Evolutionary conservation across 768 basidiomycete species (phyloP).

Genomic region (Lactarius evosmus): DNA sequence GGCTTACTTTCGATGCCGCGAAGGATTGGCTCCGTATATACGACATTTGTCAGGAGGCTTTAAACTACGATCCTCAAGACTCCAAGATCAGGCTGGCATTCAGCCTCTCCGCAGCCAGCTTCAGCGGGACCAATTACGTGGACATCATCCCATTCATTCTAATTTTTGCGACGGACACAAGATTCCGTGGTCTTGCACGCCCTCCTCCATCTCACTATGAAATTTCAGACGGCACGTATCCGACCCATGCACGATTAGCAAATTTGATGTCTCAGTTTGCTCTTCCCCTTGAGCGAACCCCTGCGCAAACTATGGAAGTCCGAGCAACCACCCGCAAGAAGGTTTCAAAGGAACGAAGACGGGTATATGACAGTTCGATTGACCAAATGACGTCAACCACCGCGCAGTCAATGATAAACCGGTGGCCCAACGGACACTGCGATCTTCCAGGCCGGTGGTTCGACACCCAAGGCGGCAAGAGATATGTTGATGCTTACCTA

Average conservation of each 20-base stretch:
- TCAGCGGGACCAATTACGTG: not conserved
- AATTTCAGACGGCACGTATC: slow-evolving; percentile 8
- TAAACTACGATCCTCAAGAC: not conserved
- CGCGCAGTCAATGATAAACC: slow-evolving; percentile 28
- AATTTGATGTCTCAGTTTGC: not conserved
- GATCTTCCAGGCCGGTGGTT: not conserved
- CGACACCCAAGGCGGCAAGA: not conserved
- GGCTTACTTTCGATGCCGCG: slow-evolving; percentile 9
- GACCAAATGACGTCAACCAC: not conserved
- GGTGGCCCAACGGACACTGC: not conserved
- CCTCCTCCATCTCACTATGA: slow-evolving; percentile 29
- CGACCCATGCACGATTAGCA: not conserved
- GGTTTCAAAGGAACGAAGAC: too few species aligned
- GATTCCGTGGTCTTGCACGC: not conserved
- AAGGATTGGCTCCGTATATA: slow-evolving; percentile 16
- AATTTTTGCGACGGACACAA: not conserved
- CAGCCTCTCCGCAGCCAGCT: slow-evolving; percentile 5
- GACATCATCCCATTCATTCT: not conserved
- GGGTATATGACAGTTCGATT: not conserved
- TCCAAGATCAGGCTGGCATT: slow-evolving; percentile 3
- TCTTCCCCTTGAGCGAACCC: not conserved
- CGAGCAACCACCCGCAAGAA: not conserved
- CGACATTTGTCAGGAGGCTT: not conserved
- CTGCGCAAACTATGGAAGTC: not conserved
- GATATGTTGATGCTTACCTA: not conserved